Percentiles rank a stretch among this genome's conserved stretches.
Evolutionary conservation across 2,329 filamentous ascomycete species (phyloP).

Genomic region (Ampelomyces quisqualis): DNA sequence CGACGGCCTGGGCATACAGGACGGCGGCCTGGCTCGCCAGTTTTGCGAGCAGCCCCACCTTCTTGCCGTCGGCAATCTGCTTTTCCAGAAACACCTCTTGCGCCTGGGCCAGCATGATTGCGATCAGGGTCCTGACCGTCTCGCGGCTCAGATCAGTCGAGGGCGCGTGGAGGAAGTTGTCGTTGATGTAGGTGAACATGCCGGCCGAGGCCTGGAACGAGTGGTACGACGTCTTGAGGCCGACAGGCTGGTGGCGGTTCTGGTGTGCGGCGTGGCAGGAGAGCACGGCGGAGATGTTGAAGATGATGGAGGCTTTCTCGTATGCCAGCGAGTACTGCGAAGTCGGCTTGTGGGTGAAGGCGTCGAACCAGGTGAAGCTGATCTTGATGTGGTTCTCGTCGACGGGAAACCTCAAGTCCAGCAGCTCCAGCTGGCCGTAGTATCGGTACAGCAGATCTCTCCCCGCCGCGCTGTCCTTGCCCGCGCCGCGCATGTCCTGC

Average conservation of each 20-base stretch:
- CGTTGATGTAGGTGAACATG: slow-evolving; percentile 99
- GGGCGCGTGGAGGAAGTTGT: slow-evolving; percentile 96
- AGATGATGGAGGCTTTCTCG: slow-evolving; percentile 98
- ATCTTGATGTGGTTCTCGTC: slow-evolving; percentile 99
- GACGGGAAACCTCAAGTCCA: slow-evolving; percentile 93
- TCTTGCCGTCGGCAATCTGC: slow-evolving; percentile 89
- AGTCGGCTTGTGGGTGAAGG: slow-evolving; percentile 98
- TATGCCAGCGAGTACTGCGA: slow-evolving; percentile 95
- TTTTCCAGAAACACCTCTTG: slow-evolving; percentile 98
- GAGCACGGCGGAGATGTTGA: slow-evolving; percentile 96
- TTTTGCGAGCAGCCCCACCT: slow-evolving; percentile 87
- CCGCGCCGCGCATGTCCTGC: slow-evolving; percentile 97
- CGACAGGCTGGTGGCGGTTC: slow-evolving; percentile 85
- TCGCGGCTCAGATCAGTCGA: slow-evolving; percentile 94
- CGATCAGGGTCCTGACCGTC: slow-evolving; percentile 91
- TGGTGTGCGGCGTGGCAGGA: slow-evolving; percentile 95
- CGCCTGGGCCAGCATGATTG: slow-evolving; percentile 89
- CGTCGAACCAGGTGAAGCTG: slow-evolving; percentile 98
- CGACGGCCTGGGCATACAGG: slow-evolving; percentile 81
- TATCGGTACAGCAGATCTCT: slow-evolving; percentile 94
- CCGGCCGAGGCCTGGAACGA: slow-evolving; percentile 97
- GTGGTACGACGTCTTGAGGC: slow-evolving; percentile 94
- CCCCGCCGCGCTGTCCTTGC: slow-evolving; percentile 92
- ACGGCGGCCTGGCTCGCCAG: slow-evolving; percentile 87
- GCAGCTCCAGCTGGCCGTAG: slow-evolving; percentile 92